Evolutionary conservation across 805 yeast genomes (phyloP).

Genomic region (Saccharomycopsis guyanensis): DNA sequence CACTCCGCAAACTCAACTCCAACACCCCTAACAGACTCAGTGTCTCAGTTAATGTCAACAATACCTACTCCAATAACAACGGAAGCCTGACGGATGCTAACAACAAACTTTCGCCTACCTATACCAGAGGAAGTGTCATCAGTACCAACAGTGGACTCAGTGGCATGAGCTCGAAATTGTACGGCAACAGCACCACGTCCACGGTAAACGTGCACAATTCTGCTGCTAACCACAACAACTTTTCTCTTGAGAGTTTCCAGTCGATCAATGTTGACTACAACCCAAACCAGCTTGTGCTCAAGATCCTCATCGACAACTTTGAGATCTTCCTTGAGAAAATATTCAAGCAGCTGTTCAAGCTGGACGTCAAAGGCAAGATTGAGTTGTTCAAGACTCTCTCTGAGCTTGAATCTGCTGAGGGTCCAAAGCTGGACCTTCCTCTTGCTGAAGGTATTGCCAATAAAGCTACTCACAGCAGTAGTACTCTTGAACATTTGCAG

Average conservation of each 20-base stretch:
- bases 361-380: not conserved
- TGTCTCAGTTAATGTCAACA: constrained; percentile 7
- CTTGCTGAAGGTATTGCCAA: not conserved
- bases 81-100: not conserved
- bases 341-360: not conserved
- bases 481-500: not conserved
- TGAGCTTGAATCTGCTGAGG: not conserved
- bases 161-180: constrained; percentile 5
- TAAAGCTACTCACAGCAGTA: too few species aligned
- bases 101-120: constrained; percentile 7
- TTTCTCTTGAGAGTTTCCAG: constrained; percentile 19
- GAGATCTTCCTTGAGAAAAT: constrained; percentile 11
- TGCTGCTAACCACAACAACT: constrained; percentile 6
- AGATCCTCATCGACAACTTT: constrained; percentile 18
- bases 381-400: not conserved
- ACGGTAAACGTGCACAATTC: not conserved
- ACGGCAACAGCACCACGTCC: constrained; percentile 1
- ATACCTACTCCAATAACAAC: constrained; percentile 1
- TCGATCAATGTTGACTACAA: constrained; percentile 19
- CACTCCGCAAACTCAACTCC: not conserved
- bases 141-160: constrained; percentile 15
- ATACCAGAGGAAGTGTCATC: constrained; percentile 10
- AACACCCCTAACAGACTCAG: constrained; percentile 6
- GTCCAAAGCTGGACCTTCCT: not conserved
- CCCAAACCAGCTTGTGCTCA: constrained; percentile 16